phyloP scores from a whole-genome alignment of 768 basidiomycete species.

The Daedalea quercina region DNA sequence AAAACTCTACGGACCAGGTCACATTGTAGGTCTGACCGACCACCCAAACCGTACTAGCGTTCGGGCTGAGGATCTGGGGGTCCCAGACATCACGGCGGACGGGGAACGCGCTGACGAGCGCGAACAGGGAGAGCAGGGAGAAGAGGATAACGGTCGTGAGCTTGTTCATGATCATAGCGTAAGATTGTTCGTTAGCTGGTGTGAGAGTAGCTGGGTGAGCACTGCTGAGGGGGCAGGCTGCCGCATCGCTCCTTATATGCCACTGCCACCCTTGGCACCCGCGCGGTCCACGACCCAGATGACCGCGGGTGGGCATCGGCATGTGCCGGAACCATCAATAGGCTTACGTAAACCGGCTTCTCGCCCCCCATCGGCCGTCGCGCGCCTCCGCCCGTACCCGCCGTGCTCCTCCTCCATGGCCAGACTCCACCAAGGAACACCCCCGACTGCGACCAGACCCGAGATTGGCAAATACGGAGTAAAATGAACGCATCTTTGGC shows the following conservation, averaged over 20 bases:
- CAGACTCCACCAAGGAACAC: no score
- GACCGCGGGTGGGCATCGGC: background rate
- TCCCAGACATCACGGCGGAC: slow-evolving; percentile 38
- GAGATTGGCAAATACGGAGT: no score
- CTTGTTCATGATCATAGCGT: slow-evolving; percentile 15
- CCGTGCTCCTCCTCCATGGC: no score
- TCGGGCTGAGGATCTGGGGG: slow-evolving; percentile 42
- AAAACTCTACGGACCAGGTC: slow-evolving; percentile 36
- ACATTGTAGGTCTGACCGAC: slow-evolving; percentile 39
- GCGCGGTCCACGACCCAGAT: background rate
- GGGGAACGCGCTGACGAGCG: slow-evolving; percentile 25
- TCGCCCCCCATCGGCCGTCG: background rate
- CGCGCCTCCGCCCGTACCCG: background rate
- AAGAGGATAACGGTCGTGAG: slow-evolving; percentile 19
- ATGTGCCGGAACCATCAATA: background rate
- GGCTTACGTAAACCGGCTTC: background rate
- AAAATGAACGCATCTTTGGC: no score
- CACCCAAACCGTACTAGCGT: slow-evolving; percentile 34
- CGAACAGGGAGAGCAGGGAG: slow-evolving; percentile 18
- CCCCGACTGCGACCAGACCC: no score
- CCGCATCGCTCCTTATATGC: slow-evolving; percentile 2
- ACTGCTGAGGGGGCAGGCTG: background rate
- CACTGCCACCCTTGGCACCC: background rate
- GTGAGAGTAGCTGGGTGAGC: slow-evolving; percentile 2
- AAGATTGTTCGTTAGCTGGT: background rate